Base-by-base conservation (phyloP, 176 grass and related monocot genomes). In the Microstegium vimineum region DNA sequence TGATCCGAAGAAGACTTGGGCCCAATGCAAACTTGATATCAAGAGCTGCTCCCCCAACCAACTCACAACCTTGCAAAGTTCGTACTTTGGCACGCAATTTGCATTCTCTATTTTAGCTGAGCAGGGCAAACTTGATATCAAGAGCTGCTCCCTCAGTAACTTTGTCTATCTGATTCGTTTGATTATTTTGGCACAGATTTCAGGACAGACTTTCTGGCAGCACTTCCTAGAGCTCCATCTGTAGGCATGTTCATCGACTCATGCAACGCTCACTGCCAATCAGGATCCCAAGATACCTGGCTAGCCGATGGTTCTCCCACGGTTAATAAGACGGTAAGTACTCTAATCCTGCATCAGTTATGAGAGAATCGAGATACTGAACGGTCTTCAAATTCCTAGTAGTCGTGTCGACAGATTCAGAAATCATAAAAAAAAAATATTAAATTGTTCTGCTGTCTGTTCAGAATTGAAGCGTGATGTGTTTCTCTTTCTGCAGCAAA, bases 241-340 rank as follows among this genome's bases (percentile, higher is more conserved):
- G 67, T 85, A 59, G 90, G 92, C 63, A 93, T 93, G 89, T 98
- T 98, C 80, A 88, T 98, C 62, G 86, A 91, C 82, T 98, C 95
- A 43, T 98, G 95, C 63, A 78, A 90, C 64, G 81, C 92, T 41
- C 95, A 98, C 54, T 98, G 95, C 75, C 92, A 93, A 77, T 95
- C 95, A 7, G 95, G 93, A 59, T 73, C 87, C 8, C 81, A 86
- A 51, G 75, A 87, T 79, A 93, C 90, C 51, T 98, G 95, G 95
- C 60, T 78, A 26, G 77, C 76, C 2, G 84, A 71, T 73, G 85
- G 49, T 79, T 87, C 94, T 64, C 89, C 92, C 69, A 69, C 76
- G 17, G 66, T 98, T 80, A 66, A 91, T 33, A 95, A 91, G 37
- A 98, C 59, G 22, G 95, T 98, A 82, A 83, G 86, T 15, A 45